Percentiles rank a stretch among this genome's conserved stretches.
Evolutionary conservation across 352 stramenopile genomes (phyloP).

Genomic region (Pythium aristosporum): DNA sequence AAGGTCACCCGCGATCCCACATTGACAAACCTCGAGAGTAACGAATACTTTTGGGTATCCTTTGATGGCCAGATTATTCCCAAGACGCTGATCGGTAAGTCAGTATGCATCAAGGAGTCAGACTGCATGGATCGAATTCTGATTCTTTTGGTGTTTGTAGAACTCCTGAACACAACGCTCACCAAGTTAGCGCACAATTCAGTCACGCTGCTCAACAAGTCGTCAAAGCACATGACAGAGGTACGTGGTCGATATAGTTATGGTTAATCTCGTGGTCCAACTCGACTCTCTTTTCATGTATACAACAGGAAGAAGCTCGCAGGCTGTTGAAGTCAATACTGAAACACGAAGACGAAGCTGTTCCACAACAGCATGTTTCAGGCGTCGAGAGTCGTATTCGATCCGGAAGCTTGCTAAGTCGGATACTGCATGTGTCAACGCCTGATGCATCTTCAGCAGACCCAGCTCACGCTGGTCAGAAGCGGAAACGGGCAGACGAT

Average conservation of each 20-base stretch:
- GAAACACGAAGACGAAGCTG: conserved; percentile 10
- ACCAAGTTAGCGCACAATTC: conserved; percentile 60
- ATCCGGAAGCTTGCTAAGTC: conserved; percentile 11
- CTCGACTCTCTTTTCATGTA: neutral
- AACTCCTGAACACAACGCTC: conserved; percentile 71
- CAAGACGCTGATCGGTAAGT: conserved; percentile 72
- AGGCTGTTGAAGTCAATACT: conserved; percentile 22
- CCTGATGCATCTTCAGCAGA: conserved; percentile 7
- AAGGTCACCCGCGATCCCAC: conserved; percentile 39
- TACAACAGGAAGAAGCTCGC: conserved; percentile 18
- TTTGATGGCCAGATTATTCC: conserved; percentile 62
- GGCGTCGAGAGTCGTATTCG: conserved; percentile 5
- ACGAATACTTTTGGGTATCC: conserved; percentile 64
- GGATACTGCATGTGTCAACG: conserved; percentile 19
- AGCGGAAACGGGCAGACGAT: conserved; percentile 28
- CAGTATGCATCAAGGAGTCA: neutral
- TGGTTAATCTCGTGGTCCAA: neutral
- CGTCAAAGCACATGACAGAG: conserved; percentile 39
- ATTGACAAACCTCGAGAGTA: conserved; percentile 17
- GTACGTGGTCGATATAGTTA: conserved; percentile 18
- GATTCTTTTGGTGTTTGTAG: conserved; percentile 20
- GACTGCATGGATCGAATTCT: neutral
- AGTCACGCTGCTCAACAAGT: conserved; percentile 51
- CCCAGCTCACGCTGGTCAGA: conserved; percentile 21
- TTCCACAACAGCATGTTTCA: neutral